Percentiles rank a stretch among this genome's conserved stretches.
Conservation (phyloP, 2,329 filamentous ascomycete genomes). For the Trichoderma brevicompactum region DNA sequence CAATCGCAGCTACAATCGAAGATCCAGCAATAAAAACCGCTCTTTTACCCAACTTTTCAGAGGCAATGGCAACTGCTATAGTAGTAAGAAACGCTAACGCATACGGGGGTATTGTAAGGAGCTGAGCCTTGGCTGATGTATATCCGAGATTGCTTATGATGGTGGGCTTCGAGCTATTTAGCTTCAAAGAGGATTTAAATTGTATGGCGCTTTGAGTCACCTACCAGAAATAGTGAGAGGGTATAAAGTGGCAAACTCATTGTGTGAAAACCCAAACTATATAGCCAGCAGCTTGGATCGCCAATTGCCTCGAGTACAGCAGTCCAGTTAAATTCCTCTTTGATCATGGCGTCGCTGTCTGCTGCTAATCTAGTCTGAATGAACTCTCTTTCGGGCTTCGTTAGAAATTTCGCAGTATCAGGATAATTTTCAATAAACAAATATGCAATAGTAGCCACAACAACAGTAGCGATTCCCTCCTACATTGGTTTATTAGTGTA, state of each 20-base stretch:
- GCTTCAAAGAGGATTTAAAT: constrained; percentile 39
- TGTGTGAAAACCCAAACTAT: constrained; percentile 72
- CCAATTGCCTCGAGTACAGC: constrained; percentile 66
- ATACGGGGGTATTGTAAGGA: constrained; percentile 68
- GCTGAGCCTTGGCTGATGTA: constrained; percentile 56
- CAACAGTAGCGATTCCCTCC: constrained; percentile 61
- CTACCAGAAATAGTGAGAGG: constrained; percentile 55
- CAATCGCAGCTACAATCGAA: constrained; percentile 60
- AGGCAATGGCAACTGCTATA: constrained; percentile 60
- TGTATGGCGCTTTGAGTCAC: not conserved
- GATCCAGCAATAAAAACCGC: constrained; percentile 67
- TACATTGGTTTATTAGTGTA: constrained; percentile 28
- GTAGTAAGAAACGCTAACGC: constrained; percentile 66
- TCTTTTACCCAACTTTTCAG: constrained; percentile 61
- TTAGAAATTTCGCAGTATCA: constrained; percentile 61
- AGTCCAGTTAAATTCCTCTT: constrained; percentile 70
- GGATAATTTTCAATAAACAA: constrained; percentile 72
- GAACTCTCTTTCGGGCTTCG: constrained; percentile 57
- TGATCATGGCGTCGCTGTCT: constrained; percentile 70
- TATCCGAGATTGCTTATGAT: constrained; percentile 61
- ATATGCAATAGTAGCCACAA: constrained; percentile 55
- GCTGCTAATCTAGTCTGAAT: constrained; percentile 66
- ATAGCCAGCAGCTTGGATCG: constrained; percentile 74
- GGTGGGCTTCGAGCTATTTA: constrained; percentile 42
- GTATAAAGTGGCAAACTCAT: constrained; percentile 68